Evolutionary conservation across 169 alveolate genomes (phyloP).

Genomic region (Babesia ovata): DNA sequence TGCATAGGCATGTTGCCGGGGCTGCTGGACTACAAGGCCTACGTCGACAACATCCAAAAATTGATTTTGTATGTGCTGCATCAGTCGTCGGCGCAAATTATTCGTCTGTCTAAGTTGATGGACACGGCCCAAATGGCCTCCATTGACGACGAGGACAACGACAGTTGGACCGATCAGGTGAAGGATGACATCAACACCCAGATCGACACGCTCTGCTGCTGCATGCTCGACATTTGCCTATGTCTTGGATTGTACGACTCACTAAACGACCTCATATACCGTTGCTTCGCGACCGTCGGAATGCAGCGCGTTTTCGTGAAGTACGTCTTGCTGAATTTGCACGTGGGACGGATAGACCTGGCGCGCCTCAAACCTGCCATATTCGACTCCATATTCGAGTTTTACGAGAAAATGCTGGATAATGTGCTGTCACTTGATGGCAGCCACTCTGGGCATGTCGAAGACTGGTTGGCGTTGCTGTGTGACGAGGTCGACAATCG

Average conservation of each 20-base stretch:
- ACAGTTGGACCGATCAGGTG: slow-evolving; percentile 53
- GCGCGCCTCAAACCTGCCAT: slow-evolving; percentile 33
- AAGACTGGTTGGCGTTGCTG: slow-evolving; percentile 27
- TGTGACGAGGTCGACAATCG: slow-evolving; percentile 18
- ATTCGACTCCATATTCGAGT: slow-evolving; percentile 43
- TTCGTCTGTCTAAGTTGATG: slow-evolving; percentile 50
- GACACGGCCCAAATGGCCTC: slow-evolving; percentile 10
- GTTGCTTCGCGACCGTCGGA: slow-evolving; percentile 58
- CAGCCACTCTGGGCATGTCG: slow-evolving; percentile 6
- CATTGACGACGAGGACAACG: slow-evolving; percentile 30
- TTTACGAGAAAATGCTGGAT: slow-evolving; percentile 47
- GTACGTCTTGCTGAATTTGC: slow-evolving; percentile 38
- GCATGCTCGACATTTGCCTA: slow-evolving; percentile 58
- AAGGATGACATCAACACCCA: slow-evolving; percentile 52
- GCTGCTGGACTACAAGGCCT: slow-evolving; percentile 55
- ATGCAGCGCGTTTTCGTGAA: slow-evolving; percentile 52
- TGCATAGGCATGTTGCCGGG: slow-evolving; percentile 50
- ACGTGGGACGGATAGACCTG: slow-evolving; percentile 37
- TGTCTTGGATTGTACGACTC: slow-evolving; percentile 41
- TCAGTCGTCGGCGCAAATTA: slow-evolving; percentile 66
- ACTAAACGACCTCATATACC: slow-evolving; percentile 39
- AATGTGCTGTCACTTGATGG: slow-evolving; percentile 1
- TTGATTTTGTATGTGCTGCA: slow-evolving; percentile 53
- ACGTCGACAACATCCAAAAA: slow-evolving; percentile 45
- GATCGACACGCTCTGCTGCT: slow-evolving; percentile 47